These are phyloP conservation scores for Pseudocercospora ulei DNA, from an alignment of 2,329 filamentous ascomycete species.

Conservation along the genomic window DNA sequence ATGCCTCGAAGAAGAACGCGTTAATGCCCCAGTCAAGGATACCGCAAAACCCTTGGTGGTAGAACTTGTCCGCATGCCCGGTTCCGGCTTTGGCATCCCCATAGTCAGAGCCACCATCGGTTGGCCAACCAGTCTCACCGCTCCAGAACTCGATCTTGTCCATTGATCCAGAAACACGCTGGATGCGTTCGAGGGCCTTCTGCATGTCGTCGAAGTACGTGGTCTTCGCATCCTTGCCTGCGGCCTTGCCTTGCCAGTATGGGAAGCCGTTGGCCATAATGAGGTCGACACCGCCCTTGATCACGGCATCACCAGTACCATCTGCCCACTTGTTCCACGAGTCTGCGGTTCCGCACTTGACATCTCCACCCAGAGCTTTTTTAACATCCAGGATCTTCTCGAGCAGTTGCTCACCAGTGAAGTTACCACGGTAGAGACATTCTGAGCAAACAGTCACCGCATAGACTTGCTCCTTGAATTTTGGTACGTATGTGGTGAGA, in stretches of 20 bases:
- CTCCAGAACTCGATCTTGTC: slow-evolving; percentile 56
- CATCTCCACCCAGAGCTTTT: slow-evolving; percentile 43
- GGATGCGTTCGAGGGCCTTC: slow-evolving; percentile 54
- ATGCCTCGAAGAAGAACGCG: slow-evolving; percentile 64
- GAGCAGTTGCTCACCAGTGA: slow-evolving; percentile 52
- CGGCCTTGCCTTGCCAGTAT: slow-evolving; percentile 55
- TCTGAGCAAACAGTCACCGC: slow-evolving; percentile 63
- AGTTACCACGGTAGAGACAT: slow-evolving; percentile 58
- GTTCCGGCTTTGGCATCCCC: slow-evolving; percentile 52
- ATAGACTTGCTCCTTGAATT: slow-evolving; percentile 52
- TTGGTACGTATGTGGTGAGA: slow-evolving; percentile 42
- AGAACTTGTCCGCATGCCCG: slow-evolving; percentile 52
- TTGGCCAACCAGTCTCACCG: slow-evolving; percentile 60
- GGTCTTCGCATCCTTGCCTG: slow-evolving; percentile 47
- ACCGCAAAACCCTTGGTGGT: slow-evolving; percentile 52
- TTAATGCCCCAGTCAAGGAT: slow-evolving; percentile 57
- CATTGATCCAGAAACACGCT: slow-evolving; percentile 47
- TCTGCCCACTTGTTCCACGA: slow-evolving; percentile 64
- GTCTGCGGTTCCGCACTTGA: slow-evolving; percentile 59
- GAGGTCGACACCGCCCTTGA: slow-evolving; percentile 51
- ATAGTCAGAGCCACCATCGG: slow-evolving; percentile 52
- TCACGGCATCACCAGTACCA: slow-evolving; percentile 56
- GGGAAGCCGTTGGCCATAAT: slow-evolving; percentile 60
- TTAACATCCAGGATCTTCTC: slow-evolving; percentile 55
- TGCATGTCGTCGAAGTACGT: slow-evolving; percentile 60